phyloP scores from a whole-genome alignment of 208 protist genomes.

The Trypanosoma lewisi region DNA sequence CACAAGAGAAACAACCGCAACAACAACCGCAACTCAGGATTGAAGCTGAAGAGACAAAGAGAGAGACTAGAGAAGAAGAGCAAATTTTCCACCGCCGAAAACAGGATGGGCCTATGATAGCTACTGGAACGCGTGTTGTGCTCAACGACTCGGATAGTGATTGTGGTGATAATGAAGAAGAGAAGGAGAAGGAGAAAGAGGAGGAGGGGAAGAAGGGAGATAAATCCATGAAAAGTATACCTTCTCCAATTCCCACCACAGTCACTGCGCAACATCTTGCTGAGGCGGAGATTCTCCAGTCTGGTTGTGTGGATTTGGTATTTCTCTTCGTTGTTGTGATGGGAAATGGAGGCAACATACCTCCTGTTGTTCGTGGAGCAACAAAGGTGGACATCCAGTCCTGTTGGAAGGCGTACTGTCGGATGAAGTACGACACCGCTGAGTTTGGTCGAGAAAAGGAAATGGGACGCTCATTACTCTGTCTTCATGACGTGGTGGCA shows the following conservation, averaged over 20 bases:
- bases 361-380: constrained; percentile 65
- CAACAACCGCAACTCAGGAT: background rate
- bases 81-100: constrained; percentile 65
- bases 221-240: background rate
- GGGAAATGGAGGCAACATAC: constrained; percentile 79
- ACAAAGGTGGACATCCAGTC: constrained; percentile 85
- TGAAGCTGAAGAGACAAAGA: constrained; percentile 1
- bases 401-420: constrained; percentile 85
- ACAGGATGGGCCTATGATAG: constrained; percentile 76
- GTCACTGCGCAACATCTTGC: constrained; percentile 18
- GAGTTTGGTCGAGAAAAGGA: constrained; percentile 35
- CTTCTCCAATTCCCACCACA: background rate
- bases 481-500: constrained; percentile 24
- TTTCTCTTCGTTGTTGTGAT: constrained; percentile 88
- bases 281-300: constrained; percentile 47
- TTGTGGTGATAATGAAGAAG: constrained; percentile 26
- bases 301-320: constrained; percentile 79
- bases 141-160: constrained; percentile 64
- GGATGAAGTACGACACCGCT: constrained; percentile 62
- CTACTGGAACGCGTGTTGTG: constrained; percentile 55
- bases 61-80: constrained; percentile 24
- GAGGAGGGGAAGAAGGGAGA: background rate
- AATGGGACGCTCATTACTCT: constrained; percentile 23
- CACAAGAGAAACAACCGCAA: background rate
- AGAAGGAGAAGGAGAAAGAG: background rate